These are phyloP conservation scores for Trichoderma atrobrunneum DNA, from an alignment of 2,329 filamentous ascomycete genomes.

Conservation along the genomic window DNA sequence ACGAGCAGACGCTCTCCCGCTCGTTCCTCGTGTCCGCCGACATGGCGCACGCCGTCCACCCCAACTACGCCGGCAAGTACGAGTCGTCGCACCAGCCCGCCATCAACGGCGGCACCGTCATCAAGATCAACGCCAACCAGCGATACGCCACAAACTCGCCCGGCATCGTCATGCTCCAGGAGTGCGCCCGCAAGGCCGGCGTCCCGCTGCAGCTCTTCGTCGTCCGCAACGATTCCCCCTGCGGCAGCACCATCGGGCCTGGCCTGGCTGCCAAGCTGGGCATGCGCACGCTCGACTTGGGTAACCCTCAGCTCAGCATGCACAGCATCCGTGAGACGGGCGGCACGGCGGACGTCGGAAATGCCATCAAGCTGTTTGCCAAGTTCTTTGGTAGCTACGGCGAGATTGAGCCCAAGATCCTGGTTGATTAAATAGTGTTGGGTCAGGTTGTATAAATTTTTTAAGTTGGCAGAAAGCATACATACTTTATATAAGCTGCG, in stretches of 20 bases:
- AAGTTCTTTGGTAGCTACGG: constrained; percentile 84
- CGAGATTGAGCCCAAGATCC: constrained; percentile 75
- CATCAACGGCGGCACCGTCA: constrained; percentile 94
- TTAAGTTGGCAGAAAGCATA: neutral
- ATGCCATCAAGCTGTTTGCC: constrained; percentile 81
- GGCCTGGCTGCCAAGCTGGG: constrained; percentile 88
- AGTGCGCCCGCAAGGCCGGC: constrained; percentile 69
- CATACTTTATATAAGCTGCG: neutral
- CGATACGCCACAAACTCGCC: constrained; percentile 96
- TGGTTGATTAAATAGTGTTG: constrained; percentile 65
- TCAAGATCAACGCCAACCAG: constrained; percentile 98
- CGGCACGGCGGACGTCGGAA: constrained; percentile 81
- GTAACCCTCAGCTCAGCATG: constrained; percentile 94
- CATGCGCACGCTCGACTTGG: constrained; percentile 83
- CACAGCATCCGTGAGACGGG: constrained; percentile 94
- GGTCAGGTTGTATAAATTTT: neutral
- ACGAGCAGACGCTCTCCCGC: constrained; percentile 85
- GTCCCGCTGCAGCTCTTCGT: constrained; percentile 95
- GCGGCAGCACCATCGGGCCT: constrained; percentile 96
- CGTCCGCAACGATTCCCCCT: constrained; percentile 90
- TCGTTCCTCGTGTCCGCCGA: constrained; percentile 95
- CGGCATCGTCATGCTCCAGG: constrained; percentile 87
- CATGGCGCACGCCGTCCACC: constrained; percentile 95
- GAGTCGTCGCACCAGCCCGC: constrained; percentile 86
- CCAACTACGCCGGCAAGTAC: constrained; percentile 91